phyloP scores from a whole-genome alignment of 2,329 filamentous ascomycete species.

The Kalaharituber pfeilii region DNA sequence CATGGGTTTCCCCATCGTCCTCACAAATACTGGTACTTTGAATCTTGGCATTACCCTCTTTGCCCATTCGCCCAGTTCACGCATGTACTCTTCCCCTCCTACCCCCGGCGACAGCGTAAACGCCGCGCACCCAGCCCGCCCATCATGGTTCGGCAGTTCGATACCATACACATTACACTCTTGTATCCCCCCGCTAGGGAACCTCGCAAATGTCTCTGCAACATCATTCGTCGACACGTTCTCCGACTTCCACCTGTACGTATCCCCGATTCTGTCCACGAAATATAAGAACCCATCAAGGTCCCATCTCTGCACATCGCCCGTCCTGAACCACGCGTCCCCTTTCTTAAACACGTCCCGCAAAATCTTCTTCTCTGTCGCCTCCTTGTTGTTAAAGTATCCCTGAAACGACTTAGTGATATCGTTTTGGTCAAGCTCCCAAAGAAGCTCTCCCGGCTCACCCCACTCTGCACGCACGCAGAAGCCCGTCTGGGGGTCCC shows the following conservation, averaged over 20 bases:
- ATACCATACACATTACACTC: conserved; percentile 85
- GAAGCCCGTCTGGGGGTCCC: conserved; percentile 51
- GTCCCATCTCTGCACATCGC: conserved; percentile 63
- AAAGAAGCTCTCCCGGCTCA: conserved; percentile 59
- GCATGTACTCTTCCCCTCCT: conserved; percentile 31
- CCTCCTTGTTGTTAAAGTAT: conserved; percentile 57
- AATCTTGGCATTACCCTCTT: conserved; percentile 47
- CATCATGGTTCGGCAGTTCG: conserved; percentile 60
- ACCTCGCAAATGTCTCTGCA: conserved; percentile 41
- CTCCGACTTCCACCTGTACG: conserved; percentile 66
- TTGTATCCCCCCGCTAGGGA: conserved; percentile 44
- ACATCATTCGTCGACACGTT: conserved; percentile 74
- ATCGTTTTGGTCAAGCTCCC: conserved; percentile 47
- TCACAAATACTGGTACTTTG: conserved; percentile 60
- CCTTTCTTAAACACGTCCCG: conserved; percentile 55
- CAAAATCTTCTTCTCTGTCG: conserved; percentile 56
- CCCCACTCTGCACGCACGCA: conserved; percentile 43
- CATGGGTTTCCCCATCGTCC: conserved; percentile 39
- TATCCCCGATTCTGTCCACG: conserved; percentile 62
- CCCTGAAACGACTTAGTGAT: conserved; percentile 55
- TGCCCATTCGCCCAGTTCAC: conserved; percentile 45
- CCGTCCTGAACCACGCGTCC: conserved; percentile 68
- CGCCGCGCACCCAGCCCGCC: conserved; percentile 65
- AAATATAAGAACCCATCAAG: conserved; percentile 58
- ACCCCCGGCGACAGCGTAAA: conserved; percentile 37